A percentile compares a stretch with the other conserved stretches of the same genome.
Evolutionary conservation across 306 rosid species (phyloP).

Genomic region (Fagus crenata): DNA sequence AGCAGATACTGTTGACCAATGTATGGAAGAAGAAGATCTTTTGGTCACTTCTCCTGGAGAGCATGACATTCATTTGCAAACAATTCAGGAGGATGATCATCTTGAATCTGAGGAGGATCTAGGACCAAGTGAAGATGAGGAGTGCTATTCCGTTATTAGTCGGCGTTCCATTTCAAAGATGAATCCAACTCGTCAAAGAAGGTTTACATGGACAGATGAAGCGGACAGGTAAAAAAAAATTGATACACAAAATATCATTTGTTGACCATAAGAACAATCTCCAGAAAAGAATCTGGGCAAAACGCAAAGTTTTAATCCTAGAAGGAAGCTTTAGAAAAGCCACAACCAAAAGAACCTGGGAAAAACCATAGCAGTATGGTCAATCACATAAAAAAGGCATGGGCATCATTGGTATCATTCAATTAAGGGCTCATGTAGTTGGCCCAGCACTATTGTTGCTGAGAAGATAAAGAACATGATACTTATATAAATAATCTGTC

Average conservation of each 20-base stretch:
- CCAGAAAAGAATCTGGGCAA: too few relatives aligned
- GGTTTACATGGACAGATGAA: slow-evolving; percentile 83
- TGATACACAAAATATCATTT: not conserved
- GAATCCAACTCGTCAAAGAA: slow-evolving; percentile 67
- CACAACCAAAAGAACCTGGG: too few relatives aligned
- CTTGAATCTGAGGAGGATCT: slow-evolving; percentile 42
- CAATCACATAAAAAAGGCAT: not conserved
- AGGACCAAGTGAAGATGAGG: slow-evolving; percentile 42
- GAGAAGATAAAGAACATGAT: not conserved
- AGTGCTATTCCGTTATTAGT: slow-evolving; percentile 41
- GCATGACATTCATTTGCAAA: slow-evolving; percentile 34
- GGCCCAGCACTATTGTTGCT: not conserved
- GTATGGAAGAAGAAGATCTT: slow-evolving; percentile 38
- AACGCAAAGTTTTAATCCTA: too few relatives aligned
- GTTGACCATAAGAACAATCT: not conserved
- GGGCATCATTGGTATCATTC: slow-evolving; percentile 22
- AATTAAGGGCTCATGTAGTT: slow-evolving; percentile 15
- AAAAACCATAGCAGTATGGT: not conserved
- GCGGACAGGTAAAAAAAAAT: slow-evolving; percentile 69
- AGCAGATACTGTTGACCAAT: slow-evolving; percentile 33
- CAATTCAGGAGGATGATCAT: slow-evolving; percentile 46
- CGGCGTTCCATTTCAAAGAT: slow-evolving; percentile 44
- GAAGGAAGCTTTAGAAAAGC: too few relatives aligned
- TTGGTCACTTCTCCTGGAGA: slow-evolving; percentile 40
- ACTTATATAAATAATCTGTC: not conserved